A percentile compares a stretch with the other conserved stretches of the same genome.
Conservation (phyloP, 495 filamentous ascomycete species). For the Staphylotrichum longicolle region DNA sequence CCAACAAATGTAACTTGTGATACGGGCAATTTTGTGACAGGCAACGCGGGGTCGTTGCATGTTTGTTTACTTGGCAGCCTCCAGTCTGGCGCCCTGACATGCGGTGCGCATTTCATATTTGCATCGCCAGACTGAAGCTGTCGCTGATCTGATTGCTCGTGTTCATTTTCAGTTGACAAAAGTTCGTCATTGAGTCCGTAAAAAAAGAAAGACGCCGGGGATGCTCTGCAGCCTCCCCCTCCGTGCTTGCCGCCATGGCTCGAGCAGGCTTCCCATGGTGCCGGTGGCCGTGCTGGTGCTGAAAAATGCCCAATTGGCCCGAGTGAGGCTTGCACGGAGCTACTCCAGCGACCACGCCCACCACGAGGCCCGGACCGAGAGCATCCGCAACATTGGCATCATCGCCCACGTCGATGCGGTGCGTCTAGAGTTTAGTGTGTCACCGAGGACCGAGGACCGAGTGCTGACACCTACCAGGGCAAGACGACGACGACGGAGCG, state of each 20-base stretch:
- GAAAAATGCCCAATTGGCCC: slow-evolving; percentile 21
- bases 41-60: slow-evolving; percentile 1
- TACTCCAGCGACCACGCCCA: slow-evolving; percentile 26
- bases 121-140: slow-evolving; percentile 17
- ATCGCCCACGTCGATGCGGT: slow-evolving; percentile 98
- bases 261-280: slow-evolving; percentile 6
- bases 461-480: slow-evolving; percentile 52
- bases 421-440: slow-evolving; percentile 29
- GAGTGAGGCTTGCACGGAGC: slow-evolving; percentile 3
- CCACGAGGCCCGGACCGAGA: slow-evolving; percentile 40
- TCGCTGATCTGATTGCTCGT: background rate
- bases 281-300: slow-evolving; percentile 12
- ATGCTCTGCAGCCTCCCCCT: slow-evolving; percentile 24
- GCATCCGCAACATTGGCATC: slow-evolving; percentile 93
- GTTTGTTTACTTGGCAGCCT: slow-evolving; percentile 6
- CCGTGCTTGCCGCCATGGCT: slow-evolving; percentile 24
- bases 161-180: background rate
- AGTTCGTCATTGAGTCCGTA: background rate
- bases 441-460: background rate
- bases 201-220: background rate
- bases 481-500: slow-evolving; percentile 99
- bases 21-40: background rate
- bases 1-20: slow-evolving; percentile 1
- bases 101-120: slow-evolving; percentile 4
- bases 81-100: slow-evolving; percentile 16